These are phyloP conservation scores for Discostella pseudostelligera DNA, from an alignment of 108 stramenopile genomes.

Conservation along the genomic window DNA sequence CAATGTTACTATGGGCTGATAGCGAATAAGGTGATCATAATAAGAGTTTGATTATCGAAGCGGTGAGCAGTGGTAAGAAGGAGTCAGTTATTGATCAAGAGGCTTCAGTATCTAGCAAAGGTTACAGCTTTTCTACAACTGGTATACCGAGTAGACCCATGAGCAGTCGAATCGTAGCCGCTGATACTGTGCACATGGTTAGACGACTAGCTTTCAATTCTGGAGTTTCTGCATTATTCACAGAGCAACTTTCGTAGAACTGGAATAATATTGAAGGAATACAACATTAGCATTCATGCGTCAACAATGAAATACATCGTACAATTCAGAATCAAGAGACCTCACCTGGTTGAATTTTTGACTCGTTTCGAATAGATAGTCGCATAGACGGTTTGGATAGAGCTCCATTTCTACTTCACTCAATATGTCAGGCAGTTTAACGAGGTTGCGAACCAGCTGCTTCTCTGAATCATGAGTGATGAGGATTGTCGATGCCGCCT, in stretches of 20 bases:
- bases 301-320: not conserved
- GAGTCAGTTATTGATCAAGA: no score
- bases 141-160: constrained; percentile 91
- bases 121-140: constrained; percentile 86
- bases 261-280: constrained; percentile 11
- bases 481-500: constrained; percentile 58
- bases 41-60: no score
- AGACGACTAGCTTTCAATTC: constrained; percentile 85
- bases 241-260: constrained; percentile 90
- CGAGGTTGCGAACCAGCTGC: constrained; percentile 87
- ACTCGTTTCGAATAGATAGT: constrained; percentile 90
- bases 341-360: constrained; percentile 83
- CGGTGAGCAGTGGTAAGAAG: no score
- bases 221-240: constrained; percentile 77
- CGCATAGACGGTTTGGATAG: constrained; percentile 92
- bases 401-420: constrained; percentile 88
- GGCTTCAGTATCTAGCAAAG: no score
- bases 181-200: constrained; percentile 90
- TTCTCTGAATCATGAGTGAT: constrained; percentile 86
- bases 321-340: constrained; percentile 23
- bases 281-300: not conserved
- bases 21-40: no score
- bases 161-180: constrained; percentile 76
- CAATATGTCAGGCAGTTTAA: constrained; percentile 75
- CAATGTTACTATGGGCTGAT: no score